phyloP scores from a whole-genome alignment of 2,329 filamentous ascomycete species.

The Ascochyta viciae-villosae region DNA sequence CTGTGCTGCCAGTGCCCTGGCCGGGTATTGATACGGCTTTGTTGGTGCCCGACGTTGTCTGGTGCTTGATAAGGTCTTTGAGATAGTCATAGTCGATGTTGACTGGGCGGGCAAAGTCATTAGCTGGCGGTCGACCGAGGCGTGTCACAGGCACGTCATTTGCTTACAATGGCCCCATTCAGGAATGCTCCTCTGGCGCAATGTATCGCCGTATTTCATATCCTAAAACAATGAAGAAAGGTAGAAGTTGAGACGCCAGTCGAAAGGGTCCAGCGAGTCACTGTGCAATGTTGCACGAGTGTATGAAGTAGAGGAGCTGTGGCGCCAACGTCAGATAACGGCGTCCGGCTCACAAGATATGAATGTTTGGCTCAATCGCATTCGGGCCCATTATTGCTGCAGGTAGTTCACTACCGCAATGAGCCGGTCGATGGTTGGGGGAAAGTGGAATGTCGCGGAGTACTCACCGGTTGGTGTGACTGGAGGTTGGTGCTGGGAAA shows the following conservation, averaged over 20 bases:
- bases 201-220: conserved; percentile 80
- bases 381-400: conserved; percentile 8
- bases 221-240: conserved; percentile 21
- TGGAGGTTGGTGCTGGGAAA: conserved; percentile 3
- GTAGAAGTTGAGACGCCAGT: conserved; percentile 13
- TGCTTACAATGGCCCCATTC: conserved; percentile 78
- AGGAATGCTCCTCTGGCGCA: conserved; percentile 78
- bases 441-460: conserved; percentile 13
- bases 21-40: conserved; percentile 78
- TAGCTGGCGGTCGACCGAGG: conserved; percentile 16
- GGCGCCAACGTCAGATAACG: conserved; percentile 18
- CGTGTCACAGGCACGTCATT: background rate
- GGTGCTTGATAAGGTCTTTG: conserved; percentile 82
- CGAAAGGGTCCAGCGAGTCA: conserved; percentile 5
- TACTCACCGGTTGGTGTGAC: conserved; percentile 13
- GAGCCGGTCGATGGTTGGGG: conserved; percentile 3
- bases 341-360: conserved; percentile 5
- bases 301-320: conserved; percentile 3
- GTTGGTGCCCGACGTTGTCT: conserved; percentile 75
- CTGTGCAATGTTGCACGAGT: conserved; percentile 23
- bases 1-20: conserved; percentile 59
- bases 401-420: conserved; percentile 7
- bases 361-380: conserved; percentile 10
- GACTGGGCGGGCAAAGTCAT: conserved; percentile 58
- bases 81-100: conserved; percentile 91